Conservation (phyloP, 352 stramenopile genomes). For the Phytophthora europaea region DNA sequence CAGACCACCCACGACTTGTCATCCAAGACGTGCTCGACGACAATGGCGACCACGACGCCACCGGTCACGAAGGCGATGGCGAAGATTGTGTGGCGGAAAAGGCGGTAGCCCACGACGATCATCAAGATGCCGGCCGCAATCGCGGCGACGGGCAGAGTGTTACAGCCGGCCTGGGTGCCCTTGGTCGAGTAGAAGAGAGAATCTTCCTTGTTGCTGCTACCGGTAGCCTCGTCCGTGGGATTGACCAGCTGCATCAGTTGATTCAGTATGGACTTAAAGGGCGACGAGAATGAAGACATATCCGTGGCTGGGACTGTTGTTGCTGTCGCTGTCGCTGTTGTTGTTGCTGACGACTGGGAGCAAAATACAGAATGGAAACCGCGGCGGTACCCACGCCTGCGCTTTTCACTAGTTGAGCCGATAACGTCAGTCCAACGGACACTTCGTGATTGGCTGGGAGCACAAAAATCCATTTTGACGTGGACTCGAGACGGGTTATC, state of each 20-base stretch:
- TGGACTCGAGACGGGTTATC: slow-evolving; percentile 15
- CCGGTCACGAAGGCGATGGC: slow-evolving; percentile 62
- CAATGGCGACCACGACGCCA: slow-evolving; percentile 49
- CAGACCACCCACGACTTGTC: slow-evolving; percentile 63
- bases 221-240: slow-evolving; percentile 26
- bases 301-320: slow-evolving; percentile 19
- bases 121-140: slow-evolving; percentile 44
- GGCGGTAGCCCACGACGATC: slow-evolving; percentile 61
- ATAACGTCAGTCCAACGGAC: background rate
- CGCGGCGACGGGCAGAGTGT: slow-evolving; percentile 45
- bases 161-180: slow-evolving; percentile 44
- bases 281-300: slow-evolving; percentile 20
- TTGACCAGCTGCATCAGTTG: slow-evolving; percentile 20
- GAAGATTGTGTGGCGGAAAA: slow-evolving; percentile 71
- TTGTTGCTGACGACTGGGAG: slow-evolving; percentile 8
- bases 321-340: background rate
- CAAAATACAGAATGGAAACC: slow-evolving; percentile 41
- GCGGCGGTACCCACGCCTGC: background rate
- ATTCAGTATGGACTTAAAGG: slow-evolving; percentile 35
- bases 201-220: slow-evolving; percentile 41
- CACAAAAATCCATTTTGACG: slow-evolving; percentile 6
- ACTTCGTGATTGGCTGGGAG: background rate
- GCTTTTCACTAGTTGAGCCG: slow-evolving; percentile 27
- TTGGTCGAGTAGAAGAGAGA: slow-evolving; percentile 54
- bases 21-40: slow-evolving; percentile 54